Base-by-base conservation (phyloP, 768 basidiomycete species). In the Mycena chlorophos region DNA sequence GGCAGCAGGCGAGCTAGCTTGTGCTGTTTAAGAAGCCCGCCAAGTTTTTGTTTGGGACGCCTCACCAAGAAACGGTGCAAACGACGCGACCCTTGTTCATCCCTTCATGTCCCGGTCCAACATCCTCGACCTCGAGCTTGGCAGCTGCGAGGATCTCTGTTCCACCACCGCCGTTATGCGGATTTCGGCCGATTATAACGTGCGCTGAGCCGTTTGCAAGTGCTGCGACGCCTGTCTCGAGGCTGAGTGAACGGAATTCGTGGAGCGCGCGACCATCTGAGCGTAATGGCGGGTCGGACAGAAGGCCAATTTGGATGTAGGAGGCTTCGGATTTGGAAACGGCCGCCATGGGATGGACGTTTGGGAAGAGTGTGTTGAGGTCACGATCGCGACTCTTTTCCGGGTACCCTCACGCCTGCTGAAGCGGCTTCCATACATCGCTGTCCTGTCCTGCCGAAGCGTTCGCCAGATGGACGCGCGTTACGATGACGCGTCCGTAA, bases 201-300 rank as follows among this genome's bases (percentile, higher is more conserved):
- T 82, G 80, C 4, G 90, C 90, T 58, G 91, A 93, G 5, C 93
- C 93, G 56, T 94, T 93, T 19, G 92, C 88, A 4, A 91, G 79
- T 4, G 91, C 89, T 16, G 85, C 84, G 1, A 89, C 80, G 20
- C 88, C 89, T 0, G 89, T 90, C 70, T 91, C 86, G 26, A 95
- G 81, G 6, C 82, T 74, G 20, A 94, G 78, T 0, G 80, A 71
- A 26, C 93, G 79, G 63, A 81, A 94, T 59, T 89, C 86, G 30
- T 77, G 69, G 0, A 88, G 75, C 5, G 74, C 65, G 19, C 93
- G 87, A 1, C 91, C 91, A 67, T 95, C 93, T 3, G 82, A 77
- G 49, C 93, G 87, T n/a, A 85, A 72, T 1, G 91, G 83, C 2
- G 81, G 77, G 43, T 71, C 67, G 1, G 81, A 76, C 19, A 81